Base-by-base conservation (phyloP, 352 stramenopile species). In the Phytophthora fragariaefolia region DNA sequence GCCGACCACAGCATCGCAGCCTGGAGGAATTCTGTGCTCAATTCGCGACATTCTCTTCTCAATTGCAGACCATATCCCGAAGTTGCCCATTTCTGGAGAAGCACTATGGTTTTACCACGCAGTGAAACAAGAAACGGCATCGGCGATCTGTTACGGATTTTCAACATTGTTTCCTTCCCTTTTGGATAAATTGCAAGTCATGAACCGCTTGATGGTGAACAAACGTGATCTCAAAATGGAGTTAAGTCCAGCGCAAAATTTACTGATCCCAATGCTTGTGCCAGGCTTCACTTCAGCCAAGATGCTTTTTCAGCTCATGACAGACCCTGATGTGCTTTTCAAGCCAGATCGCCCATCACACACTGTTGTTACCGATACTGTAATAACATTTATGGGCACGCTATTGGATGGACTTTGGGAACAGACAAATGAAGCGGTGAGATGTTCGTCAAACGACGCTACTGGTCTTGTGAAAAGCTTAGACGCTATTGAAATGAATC, bases 281-380 rank as follows among this genome's bases (percentile, higher is more conserved):
- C 87, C 88, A n/a, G 86, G 71, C 28, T 95, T 96, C 58, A 91
- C 87, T 20, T 92, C 85, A 28, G 71, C 82, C 13, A 93, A 93
- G 56, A 95, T 92, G 79, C 64, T 96, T 6, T 96, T 95, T 61
- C 79, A 92, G 47, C 66, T 96, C 2, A 92, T 94, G 72, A 76
- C 38, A 45, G 85, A 94, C 53, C 72, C 80, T 6, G 46, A 61
- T 12, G 20, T 53, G 0, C 58, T 79, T 2, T 78, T 81, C 7
- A 61, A 57, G 28, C 57, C 52, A 4, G 24, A 46, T 30, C 59
- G 48, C 15, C 58, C n/a, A 48, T 68, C 58, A 43, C 62, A 48
- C 34, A 23, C 50, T 34, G 38, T 63, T 32, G 58, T 77, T n/a
- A 73, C 76, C n/a, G 47, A 54, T 43, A 71, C 52, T 66, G 56